Percentiles rank a stretch among this genome's conserved stretches.
These are phyloP conservation scores for Aspergillus sp. DNA, from an alignment of 2,329 filamentous ascomycete species.

Conservation along the genomic window DNA sequence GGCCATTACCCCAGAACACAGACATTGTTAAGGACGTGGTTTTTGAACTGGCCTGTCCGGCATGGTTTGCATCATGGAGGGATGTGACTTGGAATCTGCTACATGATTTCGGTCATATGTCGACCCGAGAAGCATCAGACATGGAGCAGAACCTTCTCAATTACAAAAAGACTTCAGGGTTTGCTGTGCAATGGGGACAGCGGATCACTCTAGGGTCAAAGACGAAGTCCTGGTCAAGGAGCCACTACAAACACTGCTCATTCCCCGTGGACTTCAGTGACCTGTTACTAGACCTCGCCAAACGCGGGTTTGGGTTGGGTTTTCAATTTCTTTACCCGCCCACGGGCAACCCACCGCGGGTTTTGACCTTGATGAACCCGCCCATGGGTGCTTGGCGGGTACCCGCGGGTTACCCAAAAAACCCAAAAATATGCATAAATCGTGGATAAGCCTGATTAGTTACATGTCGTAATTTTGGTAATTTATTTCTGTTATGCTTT, in stretches of 20 bases:
- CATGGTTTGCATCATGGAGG: slow-evolving; percentile 46
- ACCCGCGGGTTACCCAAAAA: too few relatives aligned
- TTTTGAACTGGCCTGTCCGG: slow-evolving; percentile 52
- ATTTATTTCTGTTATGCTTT: too few relatives aligned
- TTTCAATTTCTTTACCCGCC: too few relatives aligned
- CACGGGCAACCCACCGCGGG: too few relatives aligned
- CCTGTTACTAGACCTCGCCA: slow-evolving; percentile 30
- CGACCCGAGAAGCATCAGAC: not conserved
- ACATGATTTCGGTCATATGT: slow-evolving; percentile 34
- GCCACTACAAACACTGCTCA: slow-evolving; percentile 18
- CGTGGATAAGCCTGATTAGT: too few relatives aligned
- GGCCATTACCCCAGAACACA: slow-evolving; percentile 48
- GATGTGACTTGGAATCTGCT: slow-evolving; percentile 47
- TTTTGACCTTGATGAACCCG: too few relatives aligned
- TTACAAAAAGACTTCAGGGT: slow-evolving; percentile 5
- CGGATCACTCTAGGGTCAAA: slow-evolving; percentile 15
- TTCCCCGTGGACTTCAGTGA: slow-evolving; percentile 22
- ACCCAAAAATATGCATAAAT: too few relatives aligned
- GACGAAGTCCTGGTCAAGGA: slow-evolving; percentile 12
- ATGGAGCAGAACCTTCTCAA: slow-evolving; percentile 10
- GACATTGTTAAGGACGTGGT: slow-evolving; percentile 42
- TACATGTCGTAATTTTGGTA: too few relatives aligned
- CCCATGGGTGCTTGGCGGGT: too few relatives aligned
- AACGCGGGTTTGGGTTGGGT: too few relatives aligned
- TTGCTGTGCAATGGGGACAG: not conserved